These are phyloP conservation scores for Panaeolus cyanescens DNA, from an alignment of 768 basidiomycete genomes.

Conservation along the genomic window DNA sequence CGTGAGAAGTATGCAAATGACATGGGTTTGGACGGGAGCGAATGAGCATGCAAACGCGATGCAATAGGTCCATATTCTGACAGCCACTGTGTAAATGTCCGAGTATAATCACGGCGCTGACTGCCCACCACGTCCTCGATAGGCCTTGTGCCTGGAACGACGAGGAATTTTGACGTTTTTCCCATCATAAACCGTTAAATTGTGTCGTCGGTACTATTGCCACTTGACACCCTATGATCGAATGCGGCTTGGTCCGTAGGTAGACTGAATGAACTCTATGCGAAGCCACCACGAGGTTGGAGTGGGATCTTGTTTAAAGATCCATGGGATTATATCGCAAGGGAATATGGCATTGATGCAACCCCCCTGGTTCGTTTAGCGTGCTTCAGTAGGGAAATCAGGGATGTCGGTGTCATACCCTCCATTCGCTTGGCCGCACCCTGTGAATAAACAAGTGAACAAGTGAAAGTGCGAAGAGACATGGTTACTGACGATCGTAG, in stretches of 20 bases:
- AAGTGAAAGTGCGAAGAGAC: neutral
- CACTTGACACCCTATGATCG: neutral
- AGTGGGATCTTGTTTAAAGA: neutral
- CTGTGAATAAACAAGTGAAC: constrained; percentile 35
- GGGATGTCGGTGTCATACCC: constrained; percentile 83
- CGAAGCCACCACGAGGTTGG: neutral
- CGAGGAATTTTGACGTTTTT: neutral
- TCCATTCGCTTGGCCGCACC: constrained; percentile 94
- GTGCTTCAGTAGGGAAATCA: constrained; percentile 69
- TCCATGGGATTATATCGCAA: neutral
- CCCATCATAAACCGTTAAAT: neutral
- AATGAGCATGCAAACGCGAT: neutral
- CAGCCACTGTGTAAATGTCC: neutral
- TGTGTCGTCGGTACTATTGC: neutral
- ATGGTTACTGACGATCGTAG: constrained; percentile 57
- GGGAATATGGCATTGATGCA: neutral
- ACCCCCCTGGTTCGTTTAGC: constrained; percentile 46
- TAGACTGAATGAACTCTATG: neutral
- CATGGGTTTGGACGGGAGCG: neutral
- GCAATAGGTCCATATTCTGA: neutral
- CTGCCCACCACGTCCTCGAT: neutral
- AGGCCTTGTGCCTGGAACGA: neutral
- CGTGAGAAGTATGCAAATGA: neutral
- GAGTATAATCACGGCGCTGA: neutral
- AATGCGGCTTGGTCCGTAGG: constrained; percentile 1